Base-by-base conservation (phyloP, 108 stramenopile species). In the Licmophora abbreviata region DNA sequence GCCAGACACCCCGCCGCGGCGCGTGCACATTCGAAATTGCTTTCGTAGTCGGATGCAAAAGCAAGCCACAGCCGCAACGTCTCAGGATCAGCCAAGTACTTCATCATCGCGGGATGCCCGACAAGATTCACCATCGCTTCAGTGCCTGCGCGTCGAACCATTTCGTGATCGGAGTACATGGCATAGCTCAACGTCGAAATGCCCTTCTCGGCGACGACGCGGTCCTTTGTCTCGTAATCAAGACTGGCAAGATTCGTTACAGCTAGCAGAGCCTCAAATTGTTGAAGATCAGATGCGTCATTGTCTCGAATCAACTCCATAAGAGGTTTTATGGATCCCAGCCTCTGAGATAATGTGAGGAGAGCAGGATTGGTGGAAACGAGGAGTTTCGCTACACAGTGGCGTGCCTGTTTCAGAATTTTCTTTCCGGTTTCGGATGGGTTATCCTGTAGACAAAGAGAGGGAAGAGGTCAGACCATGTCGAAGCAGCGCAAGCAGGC, bases 121-220 rank as follows among this genome's bases (percentile, higher is more conserved):
- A 93, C 60, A 68, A 99, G 68, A 69, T 99, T 99, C 59, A 75
- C 68, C 68, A 97, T 40, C 21, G 92, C 88, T 72, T 99, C 96
- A 11, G 96, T 96, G 20, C 94, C 93, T 20, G 98, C 96, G 40
- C 83, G 73, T 29, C 94, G 76, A 7, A 99, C 94, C 90, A 97
- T 67, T 27, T 77, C 79, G 48, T 99, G 89, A 41, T 97, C 94
- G 9, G 84, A 82, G 68, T 93, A 97, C 95, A 91, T 95, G 52
- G 85, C 72, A 64, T 85, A 98, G 42, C 76, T 74, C 30, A 95
- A 56, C 8, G 66, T 48, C 7, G 71, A 43, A 27, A 94, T 77
- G 9, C 92, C 95, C 47, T 83, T 83, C 44, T 95, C 92, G 0
- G 77, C 69, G 9, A 85, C 75, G 29, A 97, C 77, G 24, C 82